Evolutionary conservation across 2,329 filamentous ascomycete genomes (phyloP).

Genomic region (Nothophaeocryptopus gaeumannii): DNA sequence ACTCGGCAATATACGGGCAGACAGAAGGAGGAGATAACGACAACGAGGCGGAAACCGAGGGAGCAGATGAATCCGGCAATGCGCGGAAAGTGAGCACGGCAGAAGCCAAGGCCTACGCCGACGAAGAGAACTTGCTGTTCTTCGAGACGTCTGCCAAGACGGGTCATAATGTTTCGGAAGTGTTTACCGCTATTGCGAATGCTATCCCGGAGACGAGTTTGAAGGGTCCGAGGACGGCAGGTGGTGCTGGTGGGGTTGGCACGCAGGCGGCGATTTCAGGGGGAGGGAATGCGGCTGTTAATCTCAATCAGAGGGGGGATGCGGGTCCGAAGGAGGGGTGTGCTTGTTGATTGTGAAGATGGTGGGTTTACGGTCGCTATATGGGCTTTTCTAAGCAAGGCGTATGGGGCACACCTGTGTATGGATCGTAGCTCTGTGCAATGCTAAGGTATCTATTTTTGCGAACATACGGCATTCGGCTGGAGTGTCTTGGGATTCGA

Average conservation of each 20-base stretch:
- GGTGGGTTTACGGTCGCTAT: background rate
- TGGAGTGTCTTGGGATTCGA: no score
- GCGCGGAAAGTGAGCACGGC: conserved; percentile 86
- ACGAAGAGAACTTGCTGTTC: conserved; percentile 90
- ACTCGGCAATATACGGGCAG: conserved; percentile 44
- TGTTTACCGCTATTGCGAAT: conserved; percentile 97
- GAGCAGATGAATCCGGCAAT: conserved; percentile 50
- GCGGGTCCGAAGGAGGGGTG: conserved; percentile 84
- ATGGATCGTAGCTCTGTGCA: no score
- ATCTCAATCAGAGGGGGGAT: conserved; percentile 68
- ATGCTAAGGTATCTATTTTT: no score
- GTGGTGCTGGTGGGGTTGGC: conserved; percentile 51
- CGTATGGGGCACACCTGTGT: no score
- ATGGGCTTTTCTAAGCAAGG: no score
- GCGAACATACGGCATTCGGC: no score
- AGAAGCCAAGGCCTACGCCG: conserved; percentile 88
- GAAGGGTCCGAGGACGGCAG: conserved; percentile 78
- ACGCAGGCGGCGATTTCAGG: conserved; percentile 56
- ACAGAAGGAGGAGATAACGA: conserved; percentile 49
- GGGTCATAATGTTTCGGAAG: conserved; percentile 87
- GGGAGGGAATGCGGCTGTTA: conserved; percentile 62
- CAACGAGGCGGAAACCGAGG: conserved; percentile 38
- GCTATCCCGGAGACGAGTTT: conserved; percentile 95
- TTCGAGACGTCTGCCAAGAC: conserved; percentile 99
- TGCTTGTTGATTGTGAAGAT: conserved; percentile 66